Percentiles rank a stretch among this genome's conserved stretches.
Evolutionary conservation across 2,329 filamentous ascomycete genomes (phyloP).

Genomic region (Clarireedia homoeocarpa): DNA sequence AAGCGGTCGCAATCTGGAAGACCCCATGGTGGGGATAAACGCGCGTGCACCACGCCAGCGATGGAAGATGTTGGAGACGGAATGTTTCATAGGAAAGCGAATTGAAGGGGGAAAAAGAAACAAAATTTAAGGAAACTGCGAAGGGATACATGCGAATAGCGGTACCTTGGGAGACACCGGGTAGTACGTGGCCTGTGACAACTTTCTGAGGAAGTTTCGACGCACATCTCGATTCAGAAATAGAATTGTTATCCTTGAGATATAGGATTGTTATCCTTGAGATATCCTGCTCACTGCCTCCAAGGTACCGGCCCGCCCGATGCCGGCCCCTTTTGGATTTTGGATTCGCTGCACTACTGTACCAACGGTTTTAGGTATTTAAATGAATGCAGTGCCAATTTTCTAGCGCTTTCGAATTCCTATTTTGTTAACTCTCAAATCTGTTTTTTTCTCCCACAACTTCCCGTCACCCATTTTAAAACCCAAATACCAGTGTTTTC

Average conservation of each 20-base stretch:
- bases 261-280: not conserved
- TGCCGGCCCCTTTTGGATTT: not conserved
- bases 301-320: not conserved
- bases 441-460: not conserved
- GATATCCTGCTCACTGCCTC: not conserved
- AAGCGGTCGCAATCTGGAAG: not conserved
- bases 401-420: not conserved
- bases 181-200: not conserved
- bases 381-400: not conserved
- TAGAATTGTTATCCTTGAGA: not conserved
- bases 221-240: not conserved
- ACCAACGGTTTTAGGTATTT: conserved; percentile 1
- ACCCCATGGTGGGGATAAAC: conserved; percentile 2
- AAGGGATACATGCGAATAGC: not conserved
- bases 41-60: conserved; percentile 1
- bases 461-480: not conserved
- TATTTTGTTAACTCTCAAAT: not conserved
- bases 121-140: not conserved
- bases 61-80: not conserved
- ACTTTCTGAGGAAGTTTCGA: not conserved
- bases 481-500: not conserved
- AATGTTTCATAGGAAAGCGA: not conserved
- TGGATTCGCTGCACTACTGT: not conserved
- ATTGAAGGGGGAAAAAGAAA: not conserved
- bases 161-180: not conserved